phyloP scores from a whole-genome alignment of 768 basidiomycete species.

The Mrakia hoshinonis region DNA sequence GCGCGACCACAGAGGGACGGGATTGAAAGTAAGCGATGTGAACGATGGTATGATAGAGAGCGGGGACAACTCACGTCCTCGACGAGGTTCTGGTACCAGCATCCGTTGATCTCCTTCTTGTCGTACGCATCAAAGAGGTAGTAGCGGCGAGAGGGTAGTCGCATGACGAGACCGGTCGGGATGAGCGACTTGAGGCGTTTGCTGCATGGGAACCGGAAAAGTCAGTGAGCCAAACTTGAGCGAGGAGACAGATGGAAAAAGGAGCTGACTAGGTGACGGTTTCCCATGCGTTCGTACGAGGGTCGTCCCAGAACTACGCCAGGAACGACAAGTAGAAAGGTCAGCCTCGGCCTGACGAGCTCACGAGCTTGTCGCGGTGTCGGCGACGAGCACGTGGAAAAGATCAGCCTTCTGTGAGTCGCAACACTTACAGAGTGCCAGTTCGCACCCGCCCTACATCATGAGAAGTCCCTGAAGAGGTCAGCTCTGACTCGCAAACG shows the following conservation, averaged over 20 bases:
- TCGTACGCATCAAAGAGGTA: conserved; percentile 7
- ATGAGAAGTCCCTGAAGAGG: neutral
- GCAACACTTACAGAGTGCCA: conserved; percentile 5
- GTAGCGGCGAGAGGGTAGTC: conserved; percentile 18
- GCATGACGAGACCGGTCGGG: conserved; percentile 23
- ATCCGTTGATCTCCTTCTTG: neutral
- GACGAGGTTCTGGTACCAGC: conserved; percentile 24
- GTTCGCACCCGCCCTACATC: conserved; percentile 8
- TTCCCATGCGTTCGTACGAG: conserved; percentile 24
- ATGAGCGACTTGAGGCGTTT: conserved; percentile 20
- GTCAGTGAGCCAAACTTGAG: neutral
- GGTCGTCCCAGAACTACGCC: conserved; percentile 20
- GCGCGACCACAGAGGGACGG: neutral
- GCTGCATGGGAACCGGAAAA: neutral
- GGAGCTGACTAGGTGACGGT: conserved; percentile 10
- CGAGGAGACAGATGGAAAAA: neutral
- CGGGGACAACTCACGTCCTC: conserved; percentile 16
- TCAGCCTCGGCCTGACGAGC: neutral
- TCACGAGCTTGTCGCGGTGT: neutral
- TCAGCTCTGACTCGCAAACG: neutral
- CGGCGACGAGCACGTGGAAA: no score
- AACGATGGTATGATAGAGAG: neutral
- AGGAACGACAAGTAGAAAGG: neutral
- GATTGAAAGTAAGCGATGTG: neutral
- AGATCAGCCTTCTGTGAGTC: neutral